These are phyloP conservation scores for Miamiensis avidus DNA, from an alignment of 169 alveolate species.

Conservation along the genomic window DNA sequence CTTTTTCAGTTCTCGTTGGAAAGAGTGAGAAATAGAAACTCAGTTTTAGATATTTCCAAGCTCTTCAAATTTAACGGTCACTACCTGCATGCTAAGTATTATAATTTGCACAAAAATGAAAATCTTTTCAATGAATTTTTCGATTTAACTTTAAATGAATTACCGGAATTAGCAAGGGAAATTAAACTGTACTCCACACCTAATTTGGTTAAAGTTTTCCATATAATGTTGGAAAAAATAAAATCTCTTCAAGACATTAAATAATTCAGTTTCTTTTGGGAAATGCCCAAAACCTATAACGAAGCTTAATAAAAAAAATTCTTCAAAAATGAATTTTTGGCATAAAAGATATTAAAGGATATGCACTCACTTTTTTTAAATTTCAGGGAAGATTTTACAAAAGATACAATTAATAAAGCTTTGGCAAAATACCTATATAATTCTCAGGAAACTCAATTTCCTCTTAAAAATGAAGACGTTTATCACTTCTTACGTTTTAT, in stretches of 20 bases:
- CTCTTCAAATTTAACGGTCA: constrained; percentile 37
- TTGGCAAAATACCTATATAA: neutral
- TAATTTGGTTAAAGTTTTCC: neutral
- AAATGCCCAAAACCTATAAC: constrained; percentile 34
- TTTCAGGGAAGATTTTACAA: neutral
- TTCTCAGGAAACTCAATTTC: neutral
- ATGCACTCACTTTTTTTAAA: neutral
- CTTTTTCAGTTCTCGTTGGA: constrained; percentile 27
- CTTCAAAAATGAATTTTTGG: neutral
- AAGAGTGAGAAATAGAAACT: constrained; percentile 44
- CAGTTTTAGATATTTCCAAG: constrained; percentile 38
- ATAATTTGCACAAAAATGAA: constrained; percentile 23
- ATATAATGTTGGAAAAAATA: constrained; percentile 19
- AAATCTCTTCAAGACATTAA: constrained; percentile 16
- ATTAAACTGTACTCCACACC: neutral
- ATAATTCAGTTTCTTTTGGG: neutral
- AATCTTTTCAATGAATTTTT: constrained; percentile 5
- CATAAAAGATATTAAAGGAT: neutral
- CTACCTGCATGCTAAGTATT: constrained; percentile 32
- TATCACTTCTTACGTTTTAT: constrained; percentile 40
- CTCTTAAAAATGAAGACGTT: constrained; percentile 51
- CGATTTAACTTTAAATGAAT: constrained; percentile 5
- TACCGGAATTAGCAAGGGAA: constrained; percentile 21
- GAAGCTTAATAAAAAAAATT: constrained; percentile 10
- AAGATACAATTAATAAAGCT: neutral